Base-by-base conservation (phyloP, 2,329 filamentous ascomycete species). In the Neofusicoccum cordaticola region DNA sequence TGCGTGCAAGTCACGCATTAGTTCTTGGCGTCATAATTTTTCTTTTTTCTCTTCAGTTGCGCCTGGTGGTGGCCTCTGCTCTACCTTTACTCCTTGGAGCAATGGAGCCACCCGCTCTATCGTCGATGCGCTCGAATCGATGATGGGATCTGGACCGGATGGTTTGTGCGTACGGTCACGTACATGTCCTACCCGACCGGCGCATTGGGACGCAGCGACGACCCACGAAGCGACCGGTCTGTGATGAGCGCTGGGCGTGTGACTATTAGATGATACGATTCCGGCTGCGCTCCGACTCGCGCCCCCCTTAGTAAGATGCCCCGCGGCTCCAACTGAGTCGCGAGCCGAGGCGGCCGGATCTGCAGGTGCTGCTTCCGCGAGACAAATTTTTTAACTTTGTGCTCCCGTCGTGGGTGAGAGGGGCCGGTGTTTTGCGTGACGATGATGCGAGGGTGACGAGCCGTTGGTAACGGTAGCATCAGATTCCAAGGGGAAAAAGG, bases 191-290 rank as follows among this genome's bases (percentile, higher is more conserved):
- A 60, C 56, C 56, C 22, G 41, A 35, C 56, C 27, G n/a, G 27
- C n/a, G 27, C 56, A 41, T 35, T n/a, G 52, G 52, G 52, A 27
- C 52, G 22, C 34, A 31, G 47, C 19, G 17, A 27, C 37, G 56
- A 17, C 42, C 56, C 56, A 47, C 19, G 19, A 22, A 22, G 19
- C 17, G 56, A 60, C 56, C 56, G 56, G 56, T 60, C 56, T 60
- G 56, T 47, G 56, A 60, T 60, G 56, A 37, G 56, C 56, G 52
- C 52, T 57, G 56, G 31, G 41, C 56, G 41, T 47, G 56, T 60
- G 56, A 60, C 56, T 60, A 60, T 60, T 44, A 60, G 41, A 60
- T 60, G 56, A 60, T 60, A 60, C 56, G 56, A 60, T 60, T 45
- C 56, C 22, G 31, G 27, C 56, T 47, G 56, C 27, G 22, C 41